A percentile compares a stretch with the other conserved stretches of the same genome.
phyloP scores from a whole-genome alignment of 345 rosid species.

The Kernera saxatilis region DNA sequence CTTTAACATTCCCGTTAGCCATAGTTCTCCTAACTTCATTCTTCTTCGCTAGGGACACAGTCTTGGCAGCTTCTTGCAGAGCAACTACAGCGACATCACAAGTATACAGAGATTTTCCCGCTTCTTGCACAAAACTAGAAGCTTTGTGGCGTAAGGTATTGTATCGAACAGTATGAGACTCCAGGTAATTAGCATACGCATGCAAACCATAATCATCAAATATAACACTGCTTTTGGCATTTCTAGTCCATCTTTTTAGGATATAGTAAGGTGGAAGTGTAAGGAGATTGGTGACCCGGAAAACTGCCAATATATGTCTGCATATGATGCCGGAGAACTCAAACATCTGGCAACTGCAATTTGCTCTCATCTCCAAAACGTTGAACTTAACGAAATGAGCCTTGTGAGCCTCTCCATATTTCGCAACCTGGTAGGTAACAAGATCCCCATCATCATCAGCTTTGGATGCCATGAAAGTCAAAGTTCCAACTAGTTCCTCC shows the following conservation, averaged over 20 bases:
- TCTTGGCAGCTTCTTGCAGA: constrained; percentile 54
- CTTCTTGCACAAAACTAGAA: constrained; percentile 54
- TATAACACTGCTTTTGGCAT: constrained; percentile 51
- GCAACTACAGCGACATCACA: constrained; percentile 45
- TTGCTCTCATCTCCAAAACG: constrained; percentile 53
- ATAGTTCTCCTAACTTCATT: constrained; percentile 28
- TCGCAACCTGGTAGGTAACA: constrained; percentile 43
- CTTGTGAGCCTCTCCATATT: constrained; percentile 56
- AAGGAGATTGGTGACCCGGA: constrained; percentile 61
- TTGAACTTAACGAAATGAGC: constrained; percentile 50
- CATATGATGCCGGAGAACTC: constrained; percentile 64
- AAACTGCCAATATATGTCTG: constrained; percentile 57
- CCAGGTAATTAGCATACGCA: constrained; percentile 41
- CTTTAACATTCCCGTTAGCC: constrained; percentile 24
- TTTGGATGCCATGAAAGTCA: constrained; percentile 47
- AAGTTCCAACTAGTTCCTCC: constrained; percentile 47
- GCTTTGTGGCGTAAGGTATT: constrained; percentile 60
- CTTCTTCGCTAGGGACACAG: constrained; percentile 37
- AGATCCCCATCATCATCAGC: constrained; percentile 38
- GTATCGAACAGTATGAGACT: constrained; percentile 55
- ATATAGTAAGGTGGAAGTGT: constrained; percentile 59
- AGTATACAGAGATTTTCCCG: constrained; percentile 37
- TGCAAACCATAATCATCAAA: constrained; percentile 40
- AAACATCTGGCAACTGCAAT: constrained; percentile 66
- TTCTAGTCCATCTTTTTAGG: constrained; percentile 56